Base-by-base conservation (phyloP, 768 basidiomycete genomes). In the Mycena haematopus region DNA sequence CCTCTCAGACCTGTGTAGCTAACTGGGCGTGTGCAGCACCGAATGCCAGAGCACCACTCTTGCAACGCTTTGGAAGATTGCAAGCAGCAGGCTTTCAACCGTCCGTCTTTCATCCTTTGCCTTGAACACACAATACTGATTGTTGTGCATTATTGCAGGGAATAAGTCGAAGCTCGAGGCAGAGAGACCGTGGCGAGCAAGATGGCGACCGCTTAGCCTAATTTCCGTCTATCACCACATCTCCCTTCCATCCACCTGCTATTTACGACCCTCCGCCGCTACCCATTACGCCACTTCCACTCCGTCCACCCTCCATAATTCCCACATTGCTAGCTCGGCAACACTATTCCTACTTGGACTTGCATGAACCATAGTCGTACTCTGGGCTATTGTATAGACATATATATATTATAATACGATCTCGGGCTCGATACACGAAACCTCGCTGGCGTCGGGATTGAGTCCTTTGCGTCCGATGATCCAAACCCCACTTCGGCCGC, bases 111-210 rank as follows among this genome's bases (percentile, higher is more conserved):
- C 35, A 21, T 35, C 19, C 21, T 27, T 17, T n/a, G 25, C 19
- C 21, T 11, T 11, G 3, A 9, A 25, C 3, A 0, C 15, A 11
- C 15, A 42, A 27, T 29, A 8, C 56, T 58, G 25, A 58, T 46
- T 29, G 8, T 4, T 24, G 40, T 19, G 11, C 22, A 22, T 24
- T 53, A 8, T 38, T 14, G 4, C 24, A 60, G 59, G 44, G 71
- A 95, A 95, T 82, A 94, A 95, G 86, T 82, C 79, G 55, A 92
- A 92, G 78, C 79, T 95, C 60, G 93, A 94, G 82, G 87, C 88
- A 69, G 93, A 95, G 77, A 87, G 77, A 95, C 93, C 21, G 89
- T 92, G 36, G 88, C 89, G 35, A 80, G 90, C 72, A 95, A 94
- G 88, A 88, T 95, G 84, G 89, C 89, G 60, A 88, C 86, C 50